phyloP scores from a whole-genome alignment of 2,329 filamentous ascomycete genomes.

The Trichoderma aggressivum region DNA sequence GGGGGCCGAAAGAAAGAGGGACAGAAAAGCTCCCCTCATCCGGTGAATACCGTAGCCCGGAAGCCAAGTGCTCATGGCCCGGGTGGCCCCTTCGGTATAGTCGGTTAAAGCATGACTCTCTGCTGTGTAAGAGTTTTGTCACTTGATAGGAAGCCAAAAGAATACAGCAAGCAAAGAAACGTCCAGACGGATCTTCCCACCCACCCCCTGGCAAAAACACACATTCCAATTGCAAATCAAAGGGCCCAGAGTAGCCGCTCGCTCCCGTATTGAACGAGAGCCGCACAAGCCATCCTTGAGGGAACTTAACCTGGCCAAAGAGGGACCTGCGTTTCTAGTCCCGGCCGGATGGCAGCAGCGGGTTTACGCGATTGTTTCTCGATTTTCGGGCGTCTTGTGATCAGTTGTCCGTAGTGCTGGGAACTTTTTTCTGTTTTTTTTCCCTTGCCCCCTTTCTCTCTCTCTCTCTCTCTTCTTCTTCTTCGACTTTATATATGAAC shows the following conservation, averaged over 20 bases:
- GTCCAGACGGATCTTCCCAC: background rate
- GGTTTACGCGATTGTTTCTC: constrained; percentile 1
- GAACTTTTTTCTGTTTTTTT: background rate
- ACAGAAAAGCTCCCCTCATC: constrained; percentile 15
- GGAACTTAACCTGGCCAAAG: background rate
- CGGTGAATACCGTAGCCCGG: constrained; percentile 1
- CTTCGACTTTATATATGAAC: background rate
- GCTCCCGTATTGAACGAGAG: background rate
- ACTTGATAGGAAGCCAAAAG: background rate
- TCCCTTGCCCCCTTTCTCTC: constrained; percentile 9
- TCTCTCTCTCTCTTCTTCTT: constrained; percentile 8
- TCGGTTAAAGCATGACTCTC: constrained; percentile 6
- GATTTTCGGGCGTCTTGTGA: constrained; percentile 14
- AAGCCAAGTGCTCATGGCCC: background rate
- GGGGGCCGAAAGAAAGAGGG: background rate
- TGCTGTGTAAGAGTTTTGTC: background rate
- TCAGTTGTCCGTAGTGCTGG: constrained; percentile 10
- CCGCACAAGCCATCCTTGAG: background rate
- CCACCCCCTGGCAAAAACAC: background rate
- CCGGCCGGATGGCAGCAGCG: constrained; percentile 14
- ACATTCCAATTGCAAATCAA: background rate
- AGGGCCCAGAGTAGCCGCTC: constrained; percentile 20
- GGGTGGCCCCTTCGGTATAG: constrained; percentile 14
- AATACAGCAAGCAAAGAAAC: background rate
- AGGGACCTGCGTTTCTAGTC: background rate